phyloP scores from a whole-genome alignment of 192 early-diverging fungal species.

The Coemansia brasiliensis region DNA sequence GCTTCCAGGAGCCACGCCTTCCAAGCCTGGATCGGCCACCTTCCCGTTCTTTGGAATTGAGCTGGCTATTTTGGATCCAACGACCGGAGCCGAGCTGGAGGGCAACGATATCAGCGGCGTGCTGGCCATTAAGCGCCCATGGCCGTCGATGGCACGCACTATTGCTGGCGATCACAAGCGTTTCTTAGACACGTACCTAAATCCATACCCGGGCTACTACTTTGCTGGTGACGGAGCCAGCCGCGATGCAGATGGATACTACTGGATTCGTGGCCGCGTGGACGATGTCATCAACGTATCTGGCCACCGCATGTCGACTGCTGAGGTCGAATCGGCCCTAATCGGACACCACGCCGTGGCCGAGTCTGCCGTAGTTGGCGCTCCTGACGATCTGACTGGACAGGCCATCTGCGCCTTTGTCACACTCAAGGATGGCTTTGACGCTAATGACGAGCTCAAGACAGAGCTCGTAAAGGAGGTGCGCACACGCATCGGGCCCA shows the following conservation, averaged over 20 bases:
- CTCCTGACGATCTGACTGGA: slow-evolving; percentile 85
- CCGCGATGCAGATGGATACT: slow-evolving; percentile 91
- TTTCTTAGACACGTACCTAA: slow-evolving; percentile 91
- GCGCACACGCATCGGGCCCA: slow-evolving; percentile 87
- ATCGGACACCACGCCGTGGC: slow-evolving; percentile 77
- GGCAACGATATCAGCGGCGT: slow-evolving; percentile 92
- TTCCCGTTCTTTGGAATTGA: slow-evolving; percentile 97
- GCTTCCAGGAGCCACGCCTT: slow-evolving; percentile 82
- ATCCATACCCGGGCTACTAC: slow-evolving; percentile 89
- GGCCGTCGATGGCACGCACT: slow-evolving; percentile 91
- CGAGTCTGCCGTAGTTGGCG: slow-evolving; percentile 89
- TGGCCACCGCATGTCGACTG: slow-evolving; percentile 90
- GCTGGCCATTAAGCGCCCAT: slow-evolving; percentile 79
- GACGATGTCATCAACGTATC: slow-evolving; percentile 95
- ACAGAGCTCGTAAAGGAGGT: slow-evolving; percentile 74
- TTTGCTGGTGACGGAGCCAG: slow-evolving; percentile 95
- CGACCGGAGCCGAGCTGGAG: slow-evolving; percentile 77
- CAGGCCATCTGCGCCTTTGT: slow-evolving; percentile 88
- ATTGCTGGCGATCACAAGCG: slow-evolving; percentile 89
- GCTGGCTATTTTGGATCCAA: slow-evolving; percentile 79
- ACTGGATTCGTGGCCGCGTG: slow-evolving; percentile 93
- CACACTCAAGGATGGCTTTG: slow-evolving; percentile 70
- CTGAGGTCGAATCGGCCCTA: slow-evolving; percentile 92
- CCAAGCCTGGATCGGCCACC: slow-evolving; percentile 95
- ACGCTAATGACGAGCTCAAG: slow-evolving; percentile 52